These are phyloP conservation scores for Tricholoma bakamatsutake DNA, from an alignment of 768 basidiomycete species.

Conservation along the genomic window DNA sequence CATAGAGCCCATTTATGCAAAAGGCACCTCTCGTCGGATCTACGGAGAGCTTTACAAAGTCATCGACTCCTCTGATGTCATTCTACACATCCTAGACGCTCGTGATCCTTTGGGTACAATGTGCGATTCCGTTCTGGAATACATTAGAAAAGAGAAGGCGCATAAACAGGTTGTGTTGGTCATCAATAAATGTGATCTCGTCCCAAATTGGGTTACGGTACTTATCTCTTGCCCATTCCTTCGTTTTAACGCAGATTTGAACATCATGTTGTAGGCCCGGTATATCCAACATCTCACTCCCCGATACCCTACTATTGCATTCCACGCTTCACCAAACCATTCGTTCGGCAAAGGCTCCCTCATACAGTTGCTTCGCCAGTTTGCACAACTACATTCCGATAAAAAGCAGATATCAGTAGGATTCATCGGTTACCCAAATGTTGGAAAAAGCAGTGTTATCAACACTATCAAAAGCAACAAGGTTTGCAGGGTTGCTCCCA, in stretches of 20 bases:
- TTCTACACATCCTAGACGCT: constrained; percentile 93
- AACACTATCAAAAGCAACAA: constrained; percentile 98
- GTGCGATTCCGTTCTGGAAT: constrained; percentile 91
- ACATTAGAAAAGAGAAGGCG: constrained; percentile 90
- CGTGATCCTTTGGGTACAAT: constrained; percentile 93
- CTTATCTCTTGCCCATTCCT: constrained; percentile 25
- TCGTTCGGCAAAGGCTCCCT: constrained; percentile 98
- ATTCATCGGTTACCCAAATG: constrained; percentile 97
- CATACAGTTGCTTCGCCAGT: constrained; percentile 94
- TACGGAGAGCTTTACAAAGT: constrained; percentile 99
- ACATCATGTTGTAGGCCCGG: constrained; percentile 56
- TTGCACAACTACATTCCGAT: constrained; percentile 94
- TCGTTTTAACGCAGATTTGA: constrained; percentile 2
- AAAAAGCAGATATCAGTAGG: constrained; percentile 99
- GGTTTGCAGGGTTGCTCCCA: constrained; percentile 93
- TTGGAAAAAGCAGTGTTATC: constrained; percentile 96
- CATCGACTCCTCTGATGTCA: constrained; percentile 96
- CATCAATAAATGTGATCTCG: constrained; percentile 97
- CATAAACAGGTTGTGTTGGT: constrained; percentile 97
- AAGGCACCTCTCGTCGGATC: constrained; percentile 92
- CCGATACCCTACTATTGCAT: constrained; percentile 92
- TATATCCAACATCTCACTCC: constrained; percentile 95
- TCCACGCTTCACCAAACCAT: constrained; percentile 98
- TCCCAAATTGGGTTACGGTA: constrained; percentile 98
- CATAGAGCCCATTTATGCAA: constrained; percentile 89